Base-by-base conservation (phyloP, 768 basidiomycete species). In the Calocybe gangraenosa region DNA sequence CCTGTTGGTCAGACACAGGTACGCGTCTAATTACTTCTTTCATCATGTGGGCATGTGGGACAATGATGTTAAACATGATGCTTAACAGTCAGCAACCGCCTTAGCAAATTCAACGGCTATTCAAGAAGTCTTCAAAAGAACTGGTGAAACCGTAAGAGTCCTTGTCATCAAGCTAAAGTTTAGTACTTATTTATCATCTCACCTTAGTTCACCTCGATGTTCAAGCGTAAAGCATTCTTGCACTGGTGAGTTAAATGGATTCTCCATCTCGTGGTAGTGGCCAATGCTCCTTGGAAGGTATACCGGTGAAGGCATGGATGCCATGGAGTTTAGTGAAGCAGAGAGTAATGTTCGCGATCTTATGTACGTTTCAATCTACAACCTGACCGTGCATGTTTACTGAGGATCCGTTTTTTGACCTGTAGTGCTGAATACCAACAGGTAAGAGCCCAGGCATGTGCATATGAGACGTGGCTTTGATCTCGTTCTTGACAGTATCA, bases 301-400 rank as follows among this genome's bases (percentile, higher is more conserved):
- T 61, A 87, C 82, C 7, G 86, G 81, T 10, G 92, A 94, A 62
- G 92, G 92, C 34, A 93, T 94, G 92, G 92, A 93, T 59, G 60
- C 76, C 14, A 77, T 84, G 83, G 78, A 92, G 65, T 91, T 92
- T 64, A 76, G 85, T 0, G 90, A 92, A 62, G 90, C 91, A 0
- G 89, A 92, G 67, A 91, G 85, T 58, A 91, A 92, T 60, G 69
- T 78, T 2, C 75, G 73, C 2, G 91, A 92, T 66, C 63, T 92
- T 38, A 83, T 92, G 88, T 91, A 62, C 63, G 88, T 68, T 18
- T 39, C 49, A 46, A 25, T 54, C 9, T 2, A 18, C 28, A 9
- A 3, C 18, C 1, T 35, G 6, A 3, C 28, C 11, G 14, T 25
- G n/a, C 4, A 7, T 36, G 11, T 3, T 3, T 13, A 13, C 33